Evolutionary conservation across 78 protist genomes (phyloP), one percentile per base, ranked within the genome.

Genomic region (Emiliania huxleyi): DNA sequence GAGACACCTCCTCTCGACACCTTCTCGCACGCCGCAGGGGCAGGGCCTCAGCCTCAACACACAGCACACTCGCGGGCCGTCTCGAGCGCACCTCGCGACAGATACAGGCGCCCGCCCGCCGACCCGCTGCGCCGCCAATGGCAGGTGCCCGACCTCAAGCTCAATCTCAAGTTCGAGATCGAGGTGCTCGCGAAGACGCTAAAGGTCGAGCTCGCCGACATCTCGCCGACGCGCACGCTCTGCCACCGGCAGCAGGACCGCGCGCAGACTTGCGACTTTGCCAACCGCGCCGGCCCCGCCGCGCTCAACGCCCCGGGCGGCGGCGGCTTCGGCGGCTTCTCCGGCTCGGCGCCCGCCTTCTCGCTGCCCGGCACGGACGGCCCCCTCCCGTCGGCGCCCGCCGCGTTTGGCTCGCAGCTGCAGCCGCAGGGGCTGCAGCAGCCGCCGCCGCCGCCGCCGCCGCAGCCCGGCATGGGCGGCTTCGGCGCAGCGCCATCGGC

Each of bases 111-210:
- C n/a, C n/a, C n/a, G n/a, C n/a, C n/a, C n/a, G n/a, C n/a, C n/a
- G n/a, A n/a, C n/a, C n/a, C n/a, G n/a, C n/a, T n/a, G n/a, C n/a
- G n/a, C n/a, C n/a, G n/a, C n/a, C n/a, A 15, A 33, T 95, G 97
- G 83, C 73, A 69, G 2, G 48, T 96, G 6, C 93, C 91, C 55
- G 97, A 95, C 44, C 90, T 98, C 35, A 96, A 96, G 90, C 92
- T 98, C 92, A 97, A 96, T 46, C 92, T 97, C 87, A 96, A 97
- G 91, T 99, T 99, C 81, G 99, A 98, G 94, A 91, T 99, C 44
- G 99, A 99, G 91, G 95, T 96, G 35, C 95, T 99, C 56, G 95
- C 94, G 94, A 93, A 97, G 93, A 94, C 94, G 38, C 71, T 99
- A 37, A 33, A 26, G 48, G n/a, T 98, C 22, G 97, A 97, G 29